These are phyloP conservation scores for Priceomyces medius DNA, from an alignment of 805 yeast genomes.

Conservation along the genomic window DNA sequence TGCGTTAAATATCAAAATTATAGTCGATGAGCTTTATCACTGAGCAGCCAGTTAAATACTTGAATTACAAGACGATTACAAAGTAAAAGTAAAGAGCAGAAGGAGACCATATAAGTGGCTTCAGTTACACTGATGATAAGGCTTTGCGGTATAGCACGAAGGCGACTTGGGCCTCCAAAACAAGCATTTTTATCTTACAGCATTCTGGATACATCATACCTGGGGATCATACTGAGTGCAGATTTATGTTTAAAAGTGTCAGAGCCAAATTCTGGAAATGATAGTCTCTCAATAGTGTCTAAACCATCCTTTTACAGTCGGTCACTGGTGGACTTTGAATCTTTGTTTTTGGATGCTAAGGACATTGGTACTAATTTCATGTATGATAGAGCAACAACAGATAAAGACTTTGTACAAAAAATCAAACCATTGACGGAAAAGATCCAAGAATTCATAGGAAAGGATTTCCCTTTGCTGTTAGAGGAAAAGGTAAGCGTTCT, in stretches of 20 bases:
- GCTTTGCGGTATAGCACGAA: background rate
- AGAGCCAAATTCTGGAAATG: conserved; percentile 11
- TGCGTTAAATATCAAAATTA: background rate
- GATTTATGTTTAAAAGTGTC: conserved; percentile 19
- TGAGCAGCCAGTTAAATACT: no score
- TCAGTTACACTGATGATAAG: background rate
- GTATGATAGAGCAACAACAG: conserved; percentile 10
- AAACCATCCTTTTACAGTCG: conserved; percentile 16
- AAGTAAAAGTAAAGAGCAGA: no score
- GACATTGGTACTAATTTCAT: conserved; percentile 11
- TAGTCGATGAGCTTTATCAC: background rate
- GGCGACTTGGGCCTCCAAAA: background rate
- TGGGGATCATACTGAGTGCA: conserved; percentile 19
- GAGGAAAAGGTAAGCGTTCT: conserved; percentile 26
- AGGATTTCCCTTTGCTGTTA: conserved; percentile 20
- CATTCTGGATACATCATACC: background rate
- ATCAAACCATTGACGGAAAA: conserved; percentile 15
- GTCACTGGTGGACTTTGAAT: conserved; percentile 14
- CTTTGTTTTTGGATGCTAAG: conserved; percentile 9
- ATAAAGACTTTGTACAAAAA: conserved; percentile 8
- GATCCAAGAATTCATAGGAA: conserved; percentile 26
- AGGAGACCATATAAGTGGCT: no score
- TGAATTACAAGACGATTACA: no score
- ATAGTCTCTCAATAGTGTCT: conserved; percentile 12
- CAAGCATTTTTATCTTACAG: background rate